Evolutionary conservation across 176 grass and related monocot species (phyloP).

Genomic region (Alopecurus myosuroides): DNA sequence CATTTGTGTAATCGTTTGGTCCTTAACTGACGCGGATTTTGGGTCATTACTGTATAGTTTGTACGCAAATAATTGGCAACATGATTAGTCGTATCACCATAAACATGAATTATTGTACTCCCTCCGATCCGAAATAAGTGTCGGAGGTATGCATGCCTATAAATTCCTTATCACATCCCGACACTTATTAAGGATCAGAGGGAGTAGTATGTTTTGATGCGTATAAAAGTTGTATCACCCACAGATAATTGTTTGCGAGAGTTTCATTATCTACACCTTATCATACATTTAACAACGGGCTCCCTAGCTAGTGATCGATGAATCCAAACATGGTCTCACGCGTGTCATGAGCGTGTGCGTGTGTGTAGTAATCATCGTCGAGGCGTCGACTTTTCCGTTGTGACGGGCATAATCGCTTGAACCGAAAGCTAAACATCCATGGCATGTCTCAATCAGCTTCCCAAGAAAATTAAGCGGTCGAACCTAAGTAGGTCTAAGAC

Average conservation of each 20-base stretch:
- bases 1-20: background rate
- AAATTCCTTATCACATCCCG: too few relatives aligned
- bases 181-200: too few relatives aligned
- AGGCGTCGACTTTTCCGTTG: background rate
- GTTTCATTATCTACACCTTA: too few relatives aligned
- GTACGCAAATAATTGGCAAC: background rate
- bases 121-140: too few relatives aligned
- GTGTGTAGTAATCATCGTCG: background rate
- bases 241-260: background rate
- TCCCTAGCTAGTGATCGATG: background rate
- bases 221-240: background rate
- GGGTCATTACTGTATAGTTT: background rate
- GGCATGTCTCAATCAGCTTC: background rate
- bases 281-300: too few relatives aligned
- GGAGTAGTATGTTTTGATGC: background rate
- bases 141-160: too few relatives aligned
- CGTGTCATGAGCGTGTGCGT: background rate
- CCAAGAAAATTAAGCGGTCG: background rate
- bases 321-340: background rate
- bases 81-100: background rate
- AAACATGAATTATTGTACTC: too few relatives aligned
- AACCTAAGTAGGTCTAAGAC: background rate
- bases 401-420: background rate
- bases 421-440: background rate
- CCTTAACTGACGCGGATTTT: background rate